A percentile compares a stretch with the other conserved stretches of the same genome.
phyloP scores from a whole-genome alignment of 1,284 basidiomycete genomes.

The Tilletia caries region DNA sequence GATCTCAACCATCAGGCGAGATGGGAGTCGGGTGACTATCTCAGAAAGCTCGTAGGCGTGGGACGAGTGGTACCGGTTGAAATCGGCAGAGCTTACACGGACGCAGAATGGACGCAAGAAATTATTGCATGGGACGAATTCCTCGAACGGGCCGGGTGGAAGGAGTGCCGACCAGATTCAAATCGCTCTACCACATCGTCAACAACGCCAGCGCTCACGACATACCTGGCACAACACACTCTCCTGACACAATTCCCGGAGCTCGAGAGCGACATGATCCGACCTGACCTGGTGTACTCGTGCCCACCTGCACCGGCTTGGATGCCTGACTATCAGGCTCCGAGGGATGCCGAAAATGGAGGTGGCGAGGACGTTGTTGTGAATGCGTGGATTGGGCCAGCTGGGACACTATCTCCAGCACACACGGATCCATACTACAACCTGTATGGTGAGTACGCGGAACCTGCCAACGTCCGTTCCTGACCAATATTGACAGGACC shows the following conservation, averaged over 20 bases:
- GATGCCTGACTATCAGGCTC: slow-evolving; percentile 62
- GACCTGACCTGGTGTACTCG: slow-evolving; percentile 84
- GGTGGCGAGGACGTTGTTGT: slow-evolving; percentile 64
- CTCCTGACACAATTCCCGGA: slow-evolving; percentile 79
- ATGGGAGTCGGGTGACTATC: slow-evolving; percentile 53
- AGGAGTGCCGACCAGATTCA: slow-evolving; percentile 20
- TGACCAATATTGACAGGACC: not conserved
- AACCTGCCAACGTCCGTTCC: no score
- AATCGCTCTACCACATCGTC: not conserved
- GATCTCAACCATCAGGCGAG: slow-evolving; percentile 21
- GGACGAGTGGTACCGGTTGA: slow-evolving; percentile 87
- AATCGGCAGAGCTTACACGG: slow-evolving; percentile 77
- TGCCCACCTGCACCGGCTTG: slow-evolving; percentile 60
- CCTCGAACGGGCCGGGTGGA: slow-evolving; percentile 61
- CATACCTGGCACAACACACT: slow-evolving; percentile 90
- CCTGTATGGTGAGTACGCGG: slow-evolving; percentile 70
- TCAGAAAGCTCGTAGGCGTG: slow-evolving; percentile 56
- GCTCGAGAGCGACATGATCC: slow-evolving; percentile 68
- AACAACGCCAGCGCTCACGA: slow-evolving; percentile 31
- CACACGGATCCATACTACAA: slow-evolving; percentile 97
- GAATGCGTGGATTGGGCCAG: slow-evolving; percentile 86
- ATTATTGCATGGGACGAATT: slow-evolving; percentile 77
- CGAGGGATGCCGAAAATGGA: slow-evolving; percentile 59
- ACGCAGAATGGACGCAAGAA: slow-evolving; percentile 74
- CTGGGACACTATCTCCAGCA: slow-evolving; percentile 73